A percentile compares a stretch with the other conserved stretches of the same genome.
phyloP scores from a whole-genome alignment of 495 filamentous ascomycete genomes.

The Trichoderma asperelloides region DNA sequence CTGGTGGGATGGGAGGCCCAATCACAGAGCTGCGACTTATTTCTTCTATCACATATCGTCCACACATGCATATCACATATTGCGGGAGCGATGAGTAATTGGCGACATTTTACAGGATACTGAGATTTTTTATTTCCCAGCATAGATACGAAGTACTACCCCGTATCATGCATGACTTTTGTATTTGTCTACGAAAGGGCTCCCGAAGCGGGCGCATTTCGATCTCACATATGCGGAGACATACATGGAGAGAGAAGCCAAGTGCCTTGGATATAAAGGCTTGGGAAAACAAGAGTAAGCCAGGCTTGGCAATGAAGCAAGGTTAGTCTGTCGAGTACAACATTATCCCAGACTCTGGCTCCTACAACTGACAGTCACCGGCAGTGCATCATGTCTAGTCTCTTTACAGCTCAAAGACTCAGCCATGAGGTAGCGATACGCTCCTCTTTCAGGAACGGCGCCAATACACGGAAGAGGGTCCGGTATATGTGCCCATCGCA shows the following conservation, averaged over 20 bases:
- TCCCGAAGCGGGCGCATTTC: neutral
- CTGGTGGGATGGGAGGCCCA: neutral
- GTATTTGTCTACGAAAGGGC: neutral
- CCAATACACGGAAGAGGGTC: too few relatives aligned
- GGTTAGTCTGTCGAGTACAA: neutral
- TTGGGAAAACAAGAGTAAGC: neutral
- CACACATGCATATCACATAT: neutral
- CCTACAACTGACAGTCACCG: too few relatives aligned
- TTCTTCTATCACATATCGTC: neutral
- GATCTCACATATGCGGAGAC: neutral
- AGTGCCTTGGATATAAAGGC: too few relatives aligned
- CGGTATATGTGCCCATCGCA: too few relatives aligned
- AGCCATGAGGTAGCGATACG: too few relatives aligned
- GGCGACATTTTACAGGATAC: neutral
- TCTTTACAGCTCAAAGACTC: too few relatives aligned
- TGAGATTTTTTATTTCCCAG: neutral
- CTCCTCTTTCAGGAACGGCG: too few relatives aligned
- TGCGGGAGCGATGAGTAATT: slow-evolving; percentile 1
- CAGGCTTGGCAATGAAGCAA: neutral
- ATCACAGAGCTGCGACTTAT: neutral
- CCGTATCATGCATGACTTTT: too few relatives aligned
- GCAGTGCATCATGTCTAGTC: too few relatives aligned
- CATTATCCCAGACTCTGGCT: too few relatives aligned
- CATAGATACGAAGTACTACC: neutral
- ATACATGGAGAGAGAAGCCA: neutral